Evolutionary conservation across 805 yeast genomes (phyloP), one percentile per base, ranked within the genome.

Genomic region (Candida multigemmis): DNA sequence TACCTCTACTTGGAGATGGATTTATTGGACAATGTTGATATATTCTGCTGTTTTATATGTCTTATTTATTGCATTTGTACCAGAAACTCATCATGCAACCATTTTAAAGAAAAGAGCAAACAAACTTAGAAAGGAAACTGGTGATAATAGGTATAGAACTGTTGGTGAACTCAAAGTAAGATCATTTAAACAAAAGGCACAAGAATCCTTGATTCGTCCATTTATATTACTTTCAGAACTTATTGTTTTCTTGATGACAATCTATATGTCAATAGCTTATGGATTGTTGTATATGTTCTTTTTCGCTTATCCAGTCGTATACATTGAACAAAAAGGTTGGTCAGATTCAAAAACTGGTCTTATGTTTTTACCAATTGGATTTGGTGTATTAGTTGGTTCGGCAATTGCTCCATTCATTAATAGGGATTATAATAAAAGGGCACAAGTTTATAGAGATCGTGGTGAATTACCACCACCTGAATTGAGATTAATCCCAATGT

Each of bases 1-100:
- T 33, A 61, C 55, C n/a, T 31, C 46, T 6, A 69, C 75, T 17
- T 77, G 83, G 83, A 63, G 83, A 52, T 77, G 83, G 83, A 47
- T 68, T 23, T 76, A 74, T 41, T 73, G 78, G 71, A 66, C 74
- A 10, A 46, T 65, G 24, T 48, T 74, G 26, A 74, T 75, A 31
- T 55, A 69, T 31, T 59, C 71, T 5, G 74, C 73, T 23, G 45
- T 51, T 19, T 48, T 67, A 18, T 68, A 68, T 35, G 35, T 33
- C 12, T 19, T 47, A 6, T 43, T 51, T 26, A 30, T 46, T 11
- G 39, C 38, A 3, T 23, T 38, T 4, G 37, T 65, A 24, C 80
- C 81, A 4, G 84, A 76, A 46, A 76, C 84, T 16, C 76, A 74
- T 37, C 70, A 67, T 37, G 61, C 64, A 26, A 70, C 70, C 2